Evolutionary conservation across 2,329 filamentous ascomycete species (phyloP).

Genomic region (Botrytis porri): DNA sequence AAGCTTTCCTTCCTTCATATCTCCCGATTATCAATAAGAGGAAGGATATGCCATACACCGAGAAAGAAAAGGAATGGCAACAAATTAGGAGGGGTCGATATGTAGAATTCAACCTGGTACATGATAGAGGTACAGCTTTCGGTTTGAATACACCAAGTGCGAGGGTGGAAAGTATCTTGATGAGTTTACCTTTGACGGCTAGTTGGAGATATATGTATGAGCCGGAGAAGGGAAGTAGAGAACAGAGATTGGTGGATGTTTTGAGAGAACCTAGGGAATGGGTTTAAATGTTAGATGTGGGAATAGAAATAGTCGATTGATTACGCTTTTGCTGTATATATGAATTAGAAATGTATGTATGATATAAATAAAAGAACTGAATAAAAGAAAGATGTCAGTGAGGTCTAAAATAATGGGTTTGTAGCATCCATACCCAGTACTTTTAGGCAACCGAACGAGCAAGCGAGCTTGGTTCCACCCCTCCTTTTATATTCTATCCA

Average conservation of each 20-base stretch:
- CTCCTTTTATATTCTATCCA: neutral
- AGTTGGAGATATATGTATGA: conserved; percentile 96
- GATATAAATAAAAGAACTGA: neutral
- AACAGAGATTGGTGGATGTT: conserved; percentile 77
- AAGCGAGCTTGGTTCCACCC: conserved; percentile 8
- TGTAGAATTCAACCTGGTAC: conserved; percentile 97
- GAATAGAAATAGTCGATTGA: neutral
- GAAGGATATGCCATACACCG: conserved; percentile 88
- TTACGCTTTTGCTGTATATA: neutral
- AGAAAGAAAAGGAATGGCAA: conserved; percentile 91
- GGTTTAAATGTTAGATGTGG: conserved; percentile 47
- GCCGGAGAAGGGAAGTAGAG: conserved; percentile 69
- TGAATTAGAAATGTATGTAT: neutral
- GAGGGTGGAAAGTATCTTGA: conserved; percentile 92
- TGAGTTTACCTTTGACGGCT: conserved; percentile 92
- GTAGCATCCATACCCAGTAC: neutral
- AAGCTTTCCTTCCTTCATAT: conserved; percentile 87
- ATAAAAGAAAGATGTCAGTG: neutral
- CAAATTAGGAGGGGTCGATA: conserved; percentile 92
- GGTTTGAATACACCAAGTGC: conserved; percentile 89
- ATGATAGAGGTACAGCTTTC: conserved; percentile 93
- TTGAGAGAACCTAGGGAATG: conserved; percentile 63
- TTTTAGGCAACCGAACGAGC: neutral
- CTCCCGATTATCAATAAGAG: conserved; percentile 82
- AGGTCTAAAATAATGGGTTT: neutral